phyloP scores from a whole-genome alignment of 345 rosid genomes.

The Ricinus communis region DNA sequence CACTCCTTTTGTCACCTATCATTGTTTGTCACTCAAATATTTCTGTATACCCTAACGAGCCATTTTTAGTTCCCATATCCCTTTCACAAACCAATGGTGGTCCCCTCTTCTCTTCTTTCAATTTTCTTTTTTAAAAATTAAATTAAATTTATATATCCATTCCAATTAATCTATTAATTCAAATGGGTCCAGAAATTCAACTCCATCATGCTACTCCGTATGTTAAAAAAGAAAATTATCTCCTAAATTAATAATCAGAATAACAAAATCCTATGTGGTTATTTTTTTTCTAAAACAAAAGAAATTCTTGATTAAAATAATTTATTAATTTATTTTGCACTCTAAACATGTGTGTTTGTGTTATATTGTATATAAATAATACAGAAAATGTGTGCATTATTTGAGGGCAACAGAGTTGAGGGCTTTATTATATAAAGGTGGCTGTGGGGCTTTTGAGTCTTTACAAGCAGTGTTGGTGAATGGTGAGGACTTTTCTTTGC shows the following conservation, averaged over 20 bases:
- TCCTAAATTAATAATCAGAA: no score
- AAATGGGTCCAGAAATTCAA: no score
- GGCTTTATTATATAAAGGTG: slow-evolving; percentile 36
- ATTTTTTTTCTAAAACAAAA: no score
- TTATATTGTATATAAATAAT: not conserved
- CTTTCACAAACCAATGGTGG: slow-evolving; percentile 48
- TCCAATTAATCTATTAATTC: no score
- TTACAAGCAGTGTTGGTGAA: slow-evolving; percentile 36
- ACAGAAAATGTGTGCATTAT: not conserved
- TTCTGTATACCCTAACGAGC: slow-evolving; percentile 37
- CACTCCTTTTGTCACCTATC: slow-evolving; percentile 39
- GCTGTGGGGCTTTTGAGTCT: slow-evolving; percentile 49
- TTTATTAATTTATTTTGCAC: no score
- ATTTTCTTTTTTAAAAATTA: no score
- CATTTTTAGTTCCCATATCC: slow-evolving; percentile 48
- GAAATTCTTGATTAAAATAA: no score
- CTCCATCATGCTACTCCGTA: no score
- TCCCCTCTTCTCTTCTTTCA: slow-evolving; percentile 22
- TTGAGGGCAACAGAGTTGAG: slow-evolving; percentile 23
- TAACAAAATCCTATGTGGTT: no score
- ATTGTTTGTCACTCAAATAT: slow-evolving; percentile 23
- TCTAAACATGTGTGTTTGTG: not conserved
- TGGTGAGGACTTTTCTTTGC: not conserved
- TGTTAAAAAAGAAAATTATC: no score
- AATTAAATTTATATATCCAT: no score